A percentile compares a stretch with the other conserved stretches of the same genome.
Evolutionary conservation across 208 protist species (phyloP).

Genomic region (Trypanosoma boissoni): DNA sequence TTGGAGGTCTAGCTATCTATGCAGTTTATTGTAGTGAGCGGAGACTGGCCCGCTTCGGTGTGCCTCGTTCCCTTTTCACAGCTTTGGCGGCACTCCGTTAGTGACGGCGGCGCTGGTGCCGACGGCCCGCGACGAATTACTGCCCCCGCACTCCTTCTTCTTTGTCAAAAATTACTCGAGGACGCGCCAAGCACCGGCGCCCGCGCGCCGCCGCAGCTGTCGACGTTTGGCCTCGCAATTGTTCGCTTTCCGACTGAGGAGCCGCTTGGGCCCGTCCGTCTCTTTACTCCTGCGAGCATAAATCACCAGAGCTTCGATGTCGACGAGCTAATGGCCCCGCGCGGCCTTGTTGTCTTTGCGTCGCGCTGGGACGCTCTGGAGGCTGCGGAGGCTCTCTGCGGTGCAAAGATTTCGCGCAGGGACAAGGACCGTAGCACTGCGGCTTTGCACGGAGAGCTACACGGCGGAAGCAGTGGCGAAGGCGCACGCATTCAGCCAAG

Average conservation of each 20-base stretch:
- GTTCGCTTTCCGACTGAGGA: conserved; percentile 26
- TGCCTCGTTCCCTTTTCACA: conserved; percentile 18
- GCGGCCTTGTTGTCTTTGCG: conserved; percentile 51
- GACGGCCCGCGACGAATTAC: conserved; percentile 4
- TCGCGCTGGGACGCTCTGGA: conserved; percentile 33
- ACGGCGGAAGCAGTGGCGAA: background rate
- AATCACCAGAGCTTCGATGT: conserved; percentile 53
- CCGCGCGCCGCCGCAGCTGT: conserved; percentile 25
- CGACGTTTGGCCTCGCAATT: conserved; percentile 22
- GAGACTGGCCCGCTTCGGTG: conserved; percentile 16
- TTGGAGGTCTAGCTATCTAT: conserved; percentile 3
- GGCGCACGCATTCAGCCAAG: background rate
- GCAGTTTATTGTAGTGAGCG: conserved; percentile 30
- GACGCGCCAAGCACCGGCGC: conserved; percentile 9
- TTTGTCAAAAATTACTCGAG: conserved; percentile 17
- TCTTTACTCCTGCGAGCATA: conserved; percentile 38
- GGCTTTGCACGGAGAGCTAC: background rate
- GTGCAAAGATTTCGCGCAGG: background rate
- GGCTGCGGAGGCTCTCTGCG: conserved; percentile 13
- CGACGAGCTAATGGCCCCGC: conserved; percentile 41
- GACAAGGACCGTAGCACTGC: background rate
- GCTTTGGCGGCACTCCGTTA: conserved; percentile 15
- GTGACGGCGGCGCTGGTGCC: conserved; percentile 9
- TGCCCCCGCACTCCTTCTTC: conserved; percentile 1
- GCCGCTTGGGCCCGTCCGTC: conserved; percentile 24